A percentile compares a stretch with the other conserved stretches of the same genome.
Conservation (phyloP, 2,329 filamentous ascomycete species). For the Botrytis hyacinthi region DNA sequence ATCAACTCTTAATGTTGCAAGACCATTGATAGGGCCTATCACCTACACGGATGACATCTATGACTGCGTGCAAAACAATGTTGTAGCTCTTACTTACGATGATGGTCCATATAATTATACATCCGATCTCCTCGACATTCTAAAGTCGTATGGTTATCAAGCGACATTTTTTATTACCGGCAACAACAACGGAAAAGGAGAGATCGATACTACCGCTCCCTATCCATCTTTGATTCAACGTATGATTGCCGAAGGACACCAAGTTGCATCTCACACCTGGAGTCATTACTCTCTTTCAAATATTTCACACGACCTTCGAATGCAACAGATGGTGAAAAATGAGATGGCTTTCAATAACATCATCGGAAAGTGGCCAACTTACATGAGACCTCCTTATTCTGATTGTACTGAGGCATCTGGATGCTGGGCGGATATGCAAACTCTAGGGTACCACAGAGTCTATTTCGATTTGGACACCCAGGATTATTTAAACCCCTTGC, state of each 20-base stretch:
- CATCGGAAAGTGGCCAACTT: slow-evolving; percentile 52
- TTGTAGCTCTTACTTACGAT: slow-evolving; percentile 64
- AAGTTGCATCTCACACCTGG: slow-evolving; percentile 58
- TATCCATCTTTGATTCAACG: slow-evolving; percentile 47
- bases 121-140: slow-evolving; percentile 60
- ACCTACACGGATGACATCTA: slow-evolving; percentile 58
- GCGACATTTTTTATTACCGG: slow-evolving; percentile 67
- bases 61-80: slow-evolving; percentile 51
- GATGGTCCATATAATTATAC: slow-evolving; percentile 65
- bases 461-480: slow-evolving; percentile 52
- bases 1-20: slow-evolving; percentile 49
- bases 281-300: slow-evolving; percentile 47
- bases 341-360: slow-evolving; percentile 55
- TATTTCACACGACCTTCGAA: slow-evolving; percentile 43
- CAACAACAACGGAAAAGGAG: slow-evolving; percentile 47
- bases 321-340: slow-evolving; percentile 50
- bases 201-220: slow-evolving; percentile 41
- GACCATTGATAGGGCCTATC: slow-evolving; percentile 53
- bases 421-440: slow-evolving; percentile 39
- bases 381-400: slow-evolving; percentile 47
- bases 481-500: slow-evolving; percentile 46
- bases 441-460: slow-evolving; percentile 47
- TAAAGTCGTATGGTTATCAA: slow-evolving; percentile 57
- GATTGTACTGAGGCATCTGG: slow-evolving; percentile 38
- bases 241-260: slow-evolving; percentile 45